Conservation (phyloP, 116 monocot genomes). For the Trichopus zeylanicus region DNA sequence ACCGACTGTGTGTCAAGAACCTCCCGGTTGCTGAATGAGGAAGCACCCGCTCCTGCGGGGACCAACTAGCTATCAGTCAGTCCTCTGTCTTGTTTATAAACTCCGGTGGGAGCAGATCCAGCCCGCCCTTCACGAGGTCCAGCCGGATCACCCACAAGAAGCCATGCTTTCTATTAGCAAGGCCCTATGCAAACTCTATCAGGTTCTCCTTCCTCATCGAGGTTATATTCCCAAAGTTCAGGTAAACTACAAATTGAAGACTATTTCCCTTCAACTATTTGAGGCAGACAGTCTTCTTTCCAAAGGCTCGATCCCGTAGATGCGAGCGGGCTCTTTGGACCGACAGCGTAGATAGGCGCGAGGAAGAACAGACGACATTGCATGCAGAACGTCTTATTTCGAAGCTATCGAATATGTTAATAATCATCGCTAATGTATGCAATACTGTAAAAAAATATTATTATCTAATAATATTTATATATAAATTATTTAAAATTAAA, state of each 20-base stretch:
- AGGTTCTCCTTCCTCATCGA: neutral
- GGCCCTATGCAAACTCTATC: conserved; percentile 1
- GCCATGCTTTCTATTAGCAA: neutral
- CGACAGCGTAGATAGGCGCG: no score
- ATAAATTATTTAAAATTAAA: no score
- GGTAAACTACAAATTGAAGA: neutral
- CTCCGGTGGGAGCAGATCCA: neutral
- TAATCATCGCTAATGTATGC: no score
- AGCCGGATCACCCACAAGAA: conserved; percentile 4
- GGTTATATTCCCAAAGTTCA: neutral
- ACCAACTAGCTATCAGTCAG: neutral
- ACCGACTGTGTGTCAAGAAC: conserved; percentile 6
- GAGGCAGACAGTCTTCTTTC: no score
- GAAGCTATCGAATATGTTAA: no score
- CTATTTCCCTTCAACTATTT: no score
- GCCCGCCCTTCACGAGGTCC: neutral
- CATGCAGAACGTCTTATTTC: no score
- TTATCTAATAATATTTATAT: no score
- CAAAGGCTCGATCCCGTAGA: no score
- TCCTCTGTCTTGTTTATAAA: neutral
- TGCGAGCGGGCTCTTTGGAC: no score
- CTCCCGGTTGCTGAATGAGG: neutral
- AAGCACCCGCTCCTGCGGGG: neutral
- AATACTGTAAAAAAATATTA: no score
- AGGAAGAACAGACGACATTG: no score